These are phyloP conservation scores for Citrus glauca DNA, from an alignment of 345 rosid species.

Conservation along the genomic window DNA sequence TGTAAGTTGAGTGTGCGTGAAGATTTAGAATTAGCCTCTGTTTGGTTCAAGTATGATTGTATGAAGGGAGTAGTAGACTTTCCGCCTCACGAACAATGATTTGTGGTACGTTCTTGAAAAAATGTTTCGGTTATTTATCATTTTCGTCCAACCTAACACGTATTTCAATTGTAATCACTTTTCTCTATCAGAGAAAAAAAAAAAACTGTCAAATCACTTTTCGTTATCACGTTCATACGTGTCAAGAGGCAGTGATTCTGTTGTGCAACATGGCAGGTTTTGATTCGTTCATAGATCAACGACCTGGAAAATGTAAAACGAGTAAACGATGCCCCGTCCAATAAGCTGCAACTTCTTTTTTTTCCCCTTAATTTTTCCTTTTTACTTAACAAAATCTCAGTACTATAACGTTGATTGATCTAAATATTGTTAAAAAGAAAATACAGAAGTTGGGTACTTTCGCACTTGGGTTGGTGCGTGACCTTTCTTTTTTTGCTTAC, in stretches of 20 bases:
- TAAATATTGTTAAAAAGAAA: neutral
- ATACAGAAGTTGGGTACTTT: neutral
- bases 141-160: too few relatives aligned
- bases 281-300: too few relatives aligned
- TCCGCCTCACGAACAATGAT: conserved; percentile 3
- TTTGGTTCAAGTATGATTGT: neutral
- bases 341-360: neutral
- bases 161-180: too few relatives aligned
- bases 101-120: neutral
- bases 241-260: too few relatives aligned
- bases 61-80: neutral
- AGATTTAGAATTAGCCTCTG: neutral
- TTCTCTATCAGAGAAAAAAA: too few relatives aligned
- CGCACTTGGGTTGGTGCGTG: conserved; percentile 2
- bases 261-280: too few relatives aligned
- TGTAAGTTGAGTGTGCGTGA: conserved; percentile 3
- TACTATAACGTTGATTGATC: neutral
- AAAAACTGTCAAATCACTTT: too few relatives aligned
- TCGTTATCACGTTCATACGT: too few relatives aligned
- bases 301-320: neutral
- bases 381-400: neutral
- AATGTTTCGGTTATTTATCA: too few relatives aligned
- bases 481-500: neutral
- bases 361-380: neutral
- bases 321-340: neutral